Evolutionary conservation across 2,329 filamentous ascomycete species (phyloP).

Genomic region (Phaeoacremonium minimum): DNA sequence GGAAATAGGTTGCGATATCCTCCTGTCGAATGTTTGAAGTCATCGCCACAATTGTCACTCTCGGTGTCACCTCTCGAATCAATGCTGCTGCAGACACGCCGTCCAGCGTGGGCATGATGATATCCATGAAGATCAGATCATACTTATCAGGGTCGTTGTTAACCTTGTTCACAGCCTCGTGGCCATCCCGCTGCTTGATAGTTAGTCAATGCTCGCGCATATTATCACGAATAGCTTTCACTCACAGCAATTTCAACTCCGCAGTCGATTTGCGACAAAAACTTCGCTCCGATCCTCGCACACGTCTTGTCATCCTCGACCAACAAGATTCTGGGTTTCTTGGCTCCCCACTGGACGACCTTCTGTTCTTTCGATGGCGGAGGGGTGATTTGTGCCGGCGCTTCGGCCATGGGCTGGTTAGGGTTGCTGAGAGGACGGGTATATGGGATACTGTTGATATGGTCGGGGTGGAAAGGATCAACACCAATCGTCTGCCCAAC

Average conservation of each 20-base stretch:
- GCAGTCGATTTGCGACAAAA: constrained; percentile 61
- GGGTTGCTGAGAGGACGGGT: constrained; percentile 64
- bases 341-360: constrained; percentile 51
- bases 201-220: constrained; percentile 13
- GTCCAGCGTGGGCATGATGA: constrained; percentile 96
- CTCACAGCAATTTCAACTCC: constrained; percentile 64
- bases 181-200: constrained; percentile 66
- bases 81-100: constrained; percentile 92
- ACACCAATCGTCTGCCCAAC: constrained; percentile 89
- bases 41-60: constrained; percentile 93
- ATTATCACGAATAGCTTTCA: constrained; percentile 10
- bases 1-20: constrained; percentile 95
- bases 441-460: constrained; percentile 93
- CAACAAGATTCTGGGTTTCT: constrained; percentile 76
- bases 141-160: constrained; percentile 46
- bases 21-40: constrained; percentile 96
- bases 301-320: constrained; percentile 79
- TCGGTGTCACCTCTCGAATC: constrained; percentile 79
- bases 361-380: constrained; percentile 24
- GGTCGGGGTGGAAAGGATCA: constrained; percentile 89
- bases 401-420: constrained; percentile 32
- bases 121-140: constrained; percentile 79
- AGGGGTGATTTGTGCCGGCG: constrained; percentile 31
- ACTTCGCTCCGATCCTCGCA: constrained; percentile 64
- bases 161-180: constrained; percentile 88